Percentiles rank a stretch among this genome's conserved stretches.
These are phyloP conservation scores for Paxillus ammoniavirescens DNA, from an alignment of 768 basidiomycete species.

Conservation along the genomic window DNA sequence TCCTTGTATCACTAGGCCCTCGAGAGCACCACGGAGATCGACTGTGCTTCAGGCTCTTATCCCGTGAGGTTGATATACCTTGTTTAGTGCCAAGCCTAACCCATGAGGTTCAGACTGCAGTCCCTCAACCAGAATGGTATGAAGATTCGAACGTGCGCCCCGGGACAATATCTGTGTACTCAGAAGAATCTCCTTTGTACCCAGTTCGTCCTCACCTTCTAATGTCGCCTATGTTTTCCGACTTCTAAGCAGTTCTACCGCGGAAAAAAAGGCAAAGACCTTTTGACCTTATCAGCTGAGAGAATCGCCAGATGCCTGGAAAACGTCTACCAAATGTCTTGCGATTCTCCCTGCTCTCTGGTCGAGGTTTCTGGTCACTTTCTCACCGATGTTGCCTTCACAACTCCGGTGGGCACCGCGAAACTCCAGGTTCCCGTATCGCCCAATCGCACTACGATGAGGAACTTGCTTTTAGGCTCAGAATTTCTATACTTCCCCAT, in stretches of 20 bases:
- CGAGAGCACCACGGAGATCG: too few species aligned
- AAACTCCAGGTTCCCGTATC: background rate
- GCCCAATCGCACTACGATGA: background rate
- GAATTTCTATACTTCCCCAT: background rate
- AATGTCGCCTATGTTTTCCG: background rate
- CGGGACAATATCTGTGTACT: background rate
- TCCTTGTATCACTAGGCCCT: too few species aligned
- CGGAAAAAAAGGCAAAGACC: background rate
- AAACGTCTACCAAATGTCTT: background rate
- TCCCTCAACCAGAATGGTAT: too few species aligned
- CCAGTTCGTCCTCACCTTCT: background rate
- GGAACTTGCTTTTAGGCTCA: background rate
- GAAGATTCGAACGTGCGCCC: background rate
- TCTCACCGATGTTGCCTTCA: background rate
- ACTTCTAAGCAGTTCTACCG: background rate
- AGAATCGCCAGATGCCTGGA: background rate
- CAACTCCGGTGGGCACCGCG: background rate
- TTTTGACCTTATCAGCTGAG: background rate
- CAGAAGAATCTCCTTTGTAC: background rate
- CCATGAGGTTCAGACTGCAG: too few species aligned
- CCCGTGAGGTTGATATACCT: too few species aligned
- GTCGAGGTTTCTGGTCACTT: background rate
- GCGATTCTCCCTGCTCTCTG: background rate
- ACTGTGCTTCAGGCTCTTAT: too few species aligned
- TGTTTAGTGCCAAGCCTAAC: too few species aligned